Evolutionary conservation across 495 filamentous ascomycete genomes (phyloP), one percentile per base, ranked within the genome.

Genomic region (Xylaria sp.): DNA sequence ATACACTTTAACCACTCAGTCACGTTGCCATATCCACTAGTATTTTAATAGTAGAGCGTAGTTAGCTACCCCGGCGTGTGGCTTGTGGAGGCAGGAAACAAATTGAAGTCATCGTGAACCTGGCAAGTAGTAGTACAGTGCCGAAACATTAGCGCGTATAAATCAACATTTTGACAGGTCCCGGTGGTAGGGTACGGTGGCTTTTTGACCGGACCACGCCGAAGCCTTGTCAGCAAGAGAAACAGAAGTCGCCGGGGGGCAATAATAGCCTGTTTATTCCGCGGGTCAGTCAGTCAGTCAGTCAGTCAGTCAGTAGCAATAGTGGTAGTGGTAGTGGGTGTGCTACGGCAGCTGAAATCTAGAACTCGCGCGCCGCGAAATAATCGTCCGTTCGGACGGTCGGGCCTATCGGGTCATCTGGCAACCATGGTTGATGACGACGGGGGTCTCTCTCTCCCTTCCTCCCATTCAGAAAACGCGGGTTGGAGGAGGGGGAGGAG

Each of bases 1-100:
- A 17, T 31, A 46, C 61, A 43, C 61, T 31, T 24, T 46, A 64
- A 50, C 61, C 61, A 64, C 61, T 50, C 61, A 31, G 61, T 43
- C 61, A 64, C 41, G 43, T 48, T 50, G 61, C 41, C 58, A 61
- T 61, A n/a, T 58, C 17, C 1, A 3, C 15, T 35, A 15, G 19
- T 37, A 12, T 12, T 17, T 12, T 37, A 59, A 35, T 11, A 37
- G 57, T 15, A 55, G n/a, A n/a, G n/a, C n/a, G n/a, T n/a, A n/a
- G 21, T 24, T 53, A 53, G 50, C 1, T 14, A 24, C 24, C 21
- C 55, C 31, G 55, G 5, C 3, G 8, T n/a, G 57, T 57, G 26
- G 53, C 9, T 5, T 57, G 24, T 19, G 35, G 37, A 19, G 19
- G 15, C 4, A 21, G 29, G 8, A 17, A 7, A 19, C 8, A 41